Conservation (phyloP, 179 eudicot species). For the Pouteria campechiana region DNA sequence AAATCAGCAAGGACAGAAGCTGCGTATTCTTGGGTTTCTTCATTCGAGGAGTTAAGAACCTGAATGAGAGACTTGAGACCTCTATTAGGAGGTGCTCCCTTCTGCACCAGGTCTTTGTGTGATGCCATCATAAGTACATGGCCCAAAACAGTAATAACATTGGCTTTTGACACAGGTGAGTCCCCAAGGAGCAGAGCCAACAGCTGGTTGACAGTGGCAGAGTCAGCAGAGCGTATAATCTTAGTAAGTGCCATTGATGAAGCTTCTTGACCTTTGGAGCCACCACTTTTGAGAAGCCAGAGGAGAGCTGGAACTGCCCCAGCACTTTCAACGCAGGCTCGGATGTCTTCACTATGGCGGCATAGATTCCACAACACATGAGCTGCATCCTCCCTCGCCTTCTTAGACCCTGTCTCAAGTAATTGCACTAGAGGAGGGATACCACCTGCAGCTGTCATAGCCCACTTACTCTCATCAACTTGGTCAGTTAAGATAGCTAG, state of each 20-base stretch:
- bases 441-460: conserved; percentile 77
- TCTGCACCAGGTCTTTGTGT: conserved; percentile 42
- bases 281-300: conserved; percentile 62
- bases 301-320: conserved; percentile 53
- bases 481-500: conserved; percentile 43
- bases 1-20: conserved; percentile 78
- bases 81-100: conserved; percentile 47
- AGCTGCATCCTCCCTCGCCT: conserved; percentile 53
- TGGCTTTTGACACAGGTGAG: conserved; percentile 45
- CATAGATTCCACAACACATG: conserved; percentile 51
- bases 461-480: conserved; percentile 78
- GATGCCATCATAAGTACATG: conserved; percentile 62
- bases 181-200: conserved; percentile 65
- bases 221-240: conserved; percentile 43
- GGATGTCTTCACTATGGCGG: conserved; percentile 64
- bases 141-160: conserved; percentile 51
- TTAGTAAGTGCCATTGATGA: conserved; percentile 44
- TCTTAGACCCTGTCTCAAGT: conserved; percentile 51
- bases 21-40: conserved; percentile 57
- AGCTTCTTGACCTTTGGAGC: conserved; percentile 49
- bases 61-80: conserved; percentile 64
- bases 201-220: conserved; percentile 49
- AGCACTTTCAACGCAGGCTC: conserved; percentile 65
- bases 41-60: conserved; percentile 50
- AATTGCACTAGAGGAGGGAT: conserved; percentile 69